A percentile compares a stretch with the other conserved stretches of the same genome.
Conservation (phyloP, 176 grass and related monocot genomes). For the Avena sativa region DNA sequence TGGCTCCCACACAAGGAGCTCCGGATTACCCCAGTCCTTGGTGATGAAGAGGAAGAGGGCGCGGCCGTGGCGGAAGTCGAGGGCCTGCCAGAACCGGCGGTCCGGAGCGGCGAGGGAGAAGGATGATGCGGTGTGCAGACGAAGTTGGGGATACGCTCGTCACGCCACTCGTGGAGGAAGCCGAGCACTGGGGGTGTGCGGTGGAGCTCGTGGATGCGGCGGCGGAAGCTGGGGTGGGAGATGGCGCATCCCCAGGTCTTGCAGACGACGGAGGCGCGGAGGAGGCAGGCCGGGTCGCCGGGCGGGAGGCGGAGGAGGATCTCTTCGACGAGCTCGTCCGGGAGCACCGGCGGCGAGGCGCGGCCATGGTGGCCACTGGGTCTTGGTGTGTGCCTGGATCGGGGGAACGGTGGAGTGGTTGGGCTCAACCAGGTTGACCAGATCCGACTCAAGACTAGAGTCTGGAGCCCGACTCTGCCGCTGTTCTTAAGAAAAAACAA, state of each 20-base stretch:
- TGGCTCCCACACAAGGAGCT: background rate
- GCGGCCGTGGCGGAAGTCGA: conserved; percentile 3
- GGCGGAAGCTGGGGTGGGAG: background rate
- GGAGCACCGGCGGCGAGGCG: background rate
- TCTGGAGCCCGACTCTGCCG: no score
- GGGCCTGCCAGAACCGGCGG: background rate
- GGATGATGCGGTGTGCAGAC: background rate
- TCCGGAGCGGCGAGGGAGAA: conserved; percentile 1
- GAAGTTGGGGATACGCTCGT: background rate
- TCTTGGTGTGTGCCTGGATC: no score
- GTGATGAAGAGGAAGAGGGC: background rate
- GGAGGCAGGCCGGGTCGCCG: background rate
- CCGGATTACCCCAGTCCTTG: background rate
- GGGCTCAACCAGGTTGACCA: no score
- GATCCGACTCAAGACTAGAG: no score
- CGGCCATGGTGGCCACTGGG: background rate
- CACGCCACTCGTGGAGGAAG: background rate
- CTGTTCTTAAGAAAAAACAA: no score
- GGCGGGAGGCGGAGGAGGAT: background rate
- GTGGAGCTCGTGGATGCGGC: background rate
- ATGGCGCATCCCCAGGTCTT: background rate
- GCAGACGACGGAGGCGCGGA: background rate
- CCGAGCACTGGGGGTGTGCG: background rate
- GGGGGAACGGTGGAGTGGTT: no score
- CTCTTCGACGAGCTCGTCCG: background rate